phyloP scores from a whole-genome alignment of 129 eudicot species.

The Glebionis coronaria region DNA sequence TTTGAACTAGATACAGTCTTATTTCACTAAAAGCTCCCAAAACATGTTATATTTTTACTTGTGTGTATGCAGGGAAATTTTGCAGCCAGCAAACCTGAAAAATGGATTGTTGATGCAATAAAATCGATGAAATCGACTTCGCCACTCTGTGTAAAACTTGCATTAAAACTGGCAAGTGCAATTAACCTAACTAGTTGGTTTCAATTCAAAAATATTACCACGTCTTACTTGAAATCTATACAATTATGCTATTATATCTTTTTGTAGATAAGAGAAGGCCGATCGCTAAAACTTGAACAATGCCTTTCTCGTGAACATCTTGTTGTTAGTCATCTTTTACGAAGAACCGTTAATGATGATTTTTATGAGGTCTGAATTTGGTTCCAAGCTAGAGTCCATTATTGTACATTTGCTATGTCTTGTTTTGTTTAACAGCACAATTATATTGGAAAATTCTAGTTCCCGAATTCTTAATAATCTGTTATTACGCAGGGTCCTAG shows the following conservation, averaged over 20 bases:
- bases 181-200: background rate
- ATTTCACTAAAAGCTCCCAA: background rate
- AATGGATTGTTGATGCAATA: conserved; percentile 40
- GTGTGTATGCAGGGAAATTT: conserved; percentile 28
- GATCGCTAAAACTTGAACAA: conserved; percentile 26
- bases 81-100: conserved; percentile 18
- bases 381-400: background rate
- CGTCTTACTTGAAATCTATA: too few relatives aligned
- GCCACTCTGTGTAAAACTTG: conserved; percentile 41
- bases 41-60: background rate
- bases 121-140: conserved; percentile 38
- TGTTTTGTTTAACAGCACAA: too few relatives aligned
- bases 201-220: background rate
- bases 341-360: conserved; percentile 30
- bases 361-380: conserved; percentile 27
- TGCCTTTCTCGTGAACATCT: conserved; percentile 37
- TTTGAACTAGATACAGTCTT: background rate
- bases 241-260: background rate
- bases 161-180: conserved; percentile 31
- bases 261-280: conserved; percentile 35
- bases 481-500: conserved; percentile 34
- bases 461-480: background rate
- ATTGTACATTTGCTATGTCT: background rate
- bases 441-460: background rate
- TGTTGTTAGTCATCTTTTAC: conserved; percentile 32